Conservation (phyloP, 768 basidiomycete species). For the Lyophyllum atratum region DNA sequence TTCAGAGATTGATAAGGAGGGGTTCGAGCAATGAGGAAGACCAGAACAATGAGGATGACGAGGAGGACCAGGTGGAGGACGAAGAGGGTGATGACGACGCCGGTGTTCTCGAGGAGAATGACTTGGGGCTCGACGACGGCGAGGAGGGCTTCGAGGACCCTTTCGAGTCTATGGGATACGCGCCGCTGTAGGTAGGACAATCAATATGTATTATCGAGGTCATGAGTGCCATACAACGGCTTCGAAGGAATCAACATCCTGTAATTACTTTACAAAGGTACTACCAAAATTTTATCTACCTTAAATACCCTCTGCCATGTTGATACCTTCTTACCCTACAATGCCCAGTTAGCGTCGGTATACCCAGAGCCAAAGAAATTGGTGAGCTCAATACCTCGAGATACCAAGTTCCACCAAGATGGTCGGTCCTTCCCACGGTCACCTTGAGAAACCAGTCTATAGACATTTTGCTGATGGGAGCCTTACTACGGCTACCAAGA, state of each 20-base stretch:
- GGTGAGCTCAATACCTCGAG: neutral
- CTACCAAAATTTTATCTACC: neutral
- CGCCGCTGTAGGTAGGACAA: neutral
- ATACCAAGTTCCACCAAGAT: neutral
- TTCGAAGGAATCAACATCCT: neutral
- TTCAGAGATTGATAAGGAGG: neutral
- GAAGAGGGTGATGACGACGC: neutral
- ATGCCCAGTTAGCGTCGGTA: neutral
- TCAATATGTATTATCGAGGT: neutral
- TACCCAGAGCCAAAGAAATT: neutral
- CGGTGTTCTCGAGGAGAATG: neutral
- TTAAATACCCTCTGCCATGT: neutral
- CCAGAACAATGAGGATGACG: neutral
- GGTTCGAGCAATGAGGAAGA: neutral
- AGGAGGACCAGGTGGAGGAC: neutral
- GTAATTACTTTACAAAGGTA: neutral
- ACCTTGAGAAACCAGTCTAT: neutral
- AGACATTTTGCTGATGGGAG: neutral
- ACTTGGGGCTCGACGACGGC: neutral
- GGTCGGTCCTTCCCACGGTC: neutral
- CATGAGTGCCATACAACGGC: neutral
- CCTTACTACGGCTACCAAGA: too few species aligned
- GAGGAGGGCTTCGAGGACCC: neutral
- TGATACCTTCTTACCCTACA: neutral
- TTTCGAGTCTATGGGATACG: neutral